Conservation (phyloP, 768 basidiomycete species). For the Boletus rufocinnamomeus region DNA sequence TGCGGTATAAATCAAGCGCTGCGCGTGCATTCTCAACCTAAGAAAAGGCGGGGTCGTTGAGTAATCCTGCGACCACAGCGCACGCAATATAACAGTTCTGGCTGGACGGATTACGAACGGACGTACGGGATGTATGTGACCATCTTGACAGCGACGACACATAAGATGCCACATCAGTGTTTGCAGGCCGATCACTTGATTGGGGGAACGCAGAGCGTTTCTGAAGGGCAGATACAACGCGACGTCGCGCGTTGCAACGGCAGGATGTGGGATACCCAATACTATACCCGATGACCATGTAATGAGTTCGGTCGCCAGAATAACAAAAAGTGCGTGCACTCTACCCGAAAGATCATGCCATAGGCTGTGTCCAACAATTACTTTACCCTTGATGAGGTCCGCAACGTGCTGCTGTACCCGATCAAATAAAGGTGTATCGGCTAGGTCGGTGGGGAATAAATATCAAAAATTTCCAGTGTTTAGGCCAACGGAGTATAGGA, state of each 20-base stretch:
- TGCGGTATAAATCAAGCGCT: slow-evolving; percentile 51
- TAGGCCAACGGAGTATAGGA: neutral
- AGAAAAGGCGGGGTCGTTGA: slow-evolving; percentile 13
- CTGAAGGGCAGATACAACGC: slow-evolving; percentile 81
- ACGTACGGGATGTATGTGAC: slow-evolving; percentile 71
- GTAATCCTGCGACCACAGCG: slow-evolving; percentile 5
- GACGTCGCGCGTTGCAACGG: slow-evolving; percentile 77
- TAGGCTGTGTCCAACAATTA: slow-evolving; percentile 73
- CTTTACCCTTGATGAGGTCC: slow-evolving; percentile 64
- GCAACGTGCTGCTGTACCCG: slow-evolving; percentile 69
- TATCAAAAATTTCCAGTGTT: neutral
- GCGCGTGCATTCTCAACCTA: slow-evolving; percentile 80
- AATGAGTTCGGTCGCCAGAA: slow-evolving; percentile 13
- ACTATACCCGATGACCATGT: slow-evolving; percentile 43
- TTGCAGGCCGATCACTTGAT: slow-evolving; percentile 70
- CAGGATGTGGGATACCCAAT: slow-evolving; percentile 78
- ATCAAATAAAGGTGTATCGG: slow-evolving; percentile 52
- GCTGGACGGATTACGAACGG: neutral
- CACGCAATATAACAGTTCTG: slow-evolving; percentile 1
- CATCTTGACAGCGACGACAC: slow-evolving; percentile 75
- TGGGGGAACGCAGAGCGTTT: slow-evolving; percentile 63
- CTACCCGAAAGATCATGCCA: slow-evolving; percentile 83
- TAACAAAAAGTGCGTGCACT: slow-evolving; percentile 12
- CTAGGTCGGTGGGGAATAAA: slow-evolving; percentile 17
- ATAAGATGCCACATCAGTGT: slow-evolving; percentile 84